phyloP scores from a whole-genome alignment of 208 protist species.

The Wallacemonas sp. region DNA sequence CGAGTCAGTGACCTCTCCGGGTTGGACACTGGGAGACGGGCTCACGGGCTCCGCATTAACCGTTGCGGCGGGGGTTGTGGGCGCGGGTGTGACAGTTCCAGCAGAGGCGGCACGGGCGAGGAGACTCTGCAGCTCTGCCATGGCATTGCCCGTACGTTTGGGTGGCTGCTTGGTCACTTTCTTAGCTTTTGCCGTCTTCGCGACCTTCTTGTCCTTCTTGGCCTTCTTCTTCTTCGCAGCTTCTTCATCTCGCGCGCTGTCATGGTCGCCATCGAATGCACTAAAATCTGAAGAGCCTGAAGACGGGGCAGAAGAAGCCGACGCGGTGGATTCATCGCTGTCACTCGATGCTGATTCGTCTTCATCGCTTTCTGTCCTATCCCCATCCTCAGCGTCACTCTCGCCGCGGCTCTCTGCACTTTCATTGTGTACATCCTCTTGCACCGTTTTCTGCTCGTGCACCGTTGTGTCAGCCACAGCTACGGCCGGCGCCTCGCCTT shows the following conservation, averaged over 20 bases:
- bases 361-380: background rate
- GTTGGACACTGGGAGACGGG: too few species aligned
- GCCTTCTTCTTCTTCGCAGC: background rate
- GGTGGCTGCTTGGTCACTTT: background rate
- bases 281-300: conserved; percentile 8
- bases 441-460: too few species aligned
- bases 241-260: background rate
- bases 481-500: too few species aligned
- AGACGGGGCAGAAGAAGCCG: too few species aligned
- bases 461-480: too few species aligned
- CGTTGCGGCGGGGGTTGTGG: background rate
- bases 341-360: too few species aligned
- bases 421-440: too few species aligned
- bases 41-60: background rate
- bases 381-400: background rate
- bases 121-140: background rate
- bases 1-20: background rate
- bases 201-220: background rate
- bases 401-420: too few species aligned
- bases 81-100: background rate
- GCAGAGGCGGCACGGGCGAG: conserved; percentile 5
- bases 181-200: background rate
- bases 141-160: background rate
- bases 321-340: too few species aligned
- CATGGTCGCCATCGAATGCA: conserved; percentile 1